These are phyloP conservation scores for Gaillardinia entomophila DNA, from an alignment of 805 yeast genomes.

Conservation along the genomic window DNA sequence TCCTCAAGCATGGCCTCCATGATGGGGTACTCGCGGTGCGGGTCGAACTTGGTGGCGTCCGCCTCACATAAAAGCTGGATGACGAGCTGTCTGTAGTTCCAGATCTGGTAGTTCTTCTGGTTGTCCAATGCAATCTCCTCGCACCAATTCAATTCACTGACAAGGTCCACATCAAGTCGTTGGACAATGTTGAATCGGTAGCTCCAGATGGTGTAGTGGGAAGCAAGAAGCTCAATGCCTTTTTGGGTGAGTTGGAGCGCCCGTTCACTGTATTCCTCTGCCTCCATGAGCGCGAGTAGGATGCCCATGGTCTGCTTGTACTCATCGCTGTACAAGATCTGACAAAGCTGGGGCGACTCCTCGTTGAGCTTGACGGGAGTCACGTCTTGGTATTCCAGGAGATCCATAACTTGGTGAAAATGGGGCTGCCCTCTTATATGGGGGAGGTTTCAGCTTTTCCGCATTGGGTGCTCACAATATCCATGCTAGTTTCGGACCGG, in stretches of 20 bases:
- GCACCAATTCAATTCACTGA: slow-evolving; percentile 71
- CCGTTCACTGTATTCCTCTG: slow-evolving; percentile 61
- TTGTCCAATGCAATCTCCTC: slow-evolving; percentile 67
- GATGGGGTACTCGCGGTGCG: slow-evolving; percentile 59
- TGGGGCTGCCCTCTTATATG: background rate
- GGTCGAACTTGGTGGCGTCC: slow-evolving; percentile 20
- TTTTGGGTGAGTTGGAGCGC: slow-evolving; percentile 61
- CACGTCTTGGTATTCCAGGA: slow-evolving; percentile 28
- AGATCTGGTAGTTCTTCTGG: slow-evolving; percentile 93
- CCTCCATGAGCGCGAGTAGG: slow-evolving; percentile 52
- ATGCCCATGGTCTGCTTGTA: slow-evolving; percentile 59
- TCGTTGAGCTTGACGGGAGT: slow-evolving; percentile 36
- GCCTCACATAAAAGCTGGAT: slow-evolving; percentile 29
- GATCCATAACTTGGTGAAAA: background rate
- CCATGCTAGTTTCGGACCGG: slow-evolving; percentile 7
- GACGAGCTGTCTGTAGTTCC: slow-evolving; percentile 83
- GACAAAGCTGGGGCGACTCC: slow-evolving; percentile 49
- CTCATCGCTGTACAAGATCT: slow-evolving; percentile 67
- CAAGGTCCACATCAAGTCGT: slow-evolving; percentile 30
- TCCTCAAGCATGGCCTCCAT: slow-evolving; percentile 62
- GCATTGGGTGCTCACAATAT: background rate
- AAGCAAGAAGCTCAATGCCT: slow-evolving; percentile 68
- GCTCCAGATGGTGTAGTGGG: slow-evolving; percentile 90
- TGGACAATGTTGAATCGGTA: slow-evolving; percentile 53
- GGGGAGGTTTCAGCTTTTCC: background rate